Percentiles rank a stretch among this genome's conserved stretches.
These are phyloP conservation scores for Hymenochaete sp. DNA, from an alignment of 1,284 basidiomycete genomes.

Conservation along the genomic window DNA sequence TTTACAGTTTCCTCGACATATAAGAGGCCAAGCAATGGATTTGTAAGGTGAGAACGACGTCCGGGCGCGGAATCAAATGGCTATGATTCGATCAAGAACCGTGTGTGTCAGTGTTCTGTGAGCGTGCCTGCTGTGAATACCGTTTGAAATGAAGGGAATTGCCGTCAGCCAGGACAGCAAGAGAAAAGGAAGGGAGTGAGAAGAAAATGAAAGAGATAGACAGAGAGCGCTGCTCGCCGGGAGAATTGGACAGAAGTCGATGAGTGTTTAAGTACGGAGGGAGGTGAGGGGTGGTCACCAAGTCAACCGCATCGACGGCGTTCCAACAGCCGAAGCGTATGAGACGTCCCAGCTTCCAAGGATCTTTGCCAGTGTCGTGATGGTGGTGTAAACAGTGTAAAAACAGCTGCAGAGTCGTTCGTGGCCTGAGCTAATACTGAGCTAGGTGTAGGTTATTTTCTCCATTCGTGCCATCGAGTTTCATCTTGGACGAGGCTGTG, in stretches of 20 bases:
- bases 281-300: not conserved
- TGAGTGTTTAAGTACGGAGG: not conserved
- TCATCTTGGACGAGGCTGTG: too few relatives aligned
- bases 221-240: conserved; percentile 7
- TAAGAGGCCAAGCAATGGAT: too few relatives aligned
- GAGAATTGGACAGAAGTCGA: not conserved
- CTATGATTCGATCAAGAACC: conserved; percentile 16
- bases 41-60: conserved; percentile 11
- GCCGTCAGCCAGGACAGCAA: too few relatives aligned
- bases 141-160: too few relatives aligned
- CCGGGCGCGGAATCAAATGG: conserved; percentile 12
- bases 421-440: too few relatives aligned
- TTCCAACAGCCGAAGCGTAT: conserved; percentile 5
- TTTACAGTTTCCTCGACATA: too few relatives aligned
- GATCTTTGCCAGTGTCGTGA: too few relatives aligned
- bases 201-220: conserved; percentile 3
- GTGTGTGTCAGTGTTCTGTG: conserved; percentile 4
- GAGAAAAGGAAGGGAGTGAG: conserved; percentile 3
- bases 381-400: too few relatives aligned
- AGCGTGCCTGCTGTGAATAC: conserved; percentile 5
- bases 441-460: too few relatives aligned
- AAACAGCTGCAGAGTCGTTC: too few relatives aligned
- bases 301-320: conserved; percentile 7
- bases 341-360: too few relatives aligned
- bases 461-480: too few relatives aligned